Base-by-base conservation (phyloP, 164 flowering plant genomes). In the Kingdonia uniflora region DNA sequence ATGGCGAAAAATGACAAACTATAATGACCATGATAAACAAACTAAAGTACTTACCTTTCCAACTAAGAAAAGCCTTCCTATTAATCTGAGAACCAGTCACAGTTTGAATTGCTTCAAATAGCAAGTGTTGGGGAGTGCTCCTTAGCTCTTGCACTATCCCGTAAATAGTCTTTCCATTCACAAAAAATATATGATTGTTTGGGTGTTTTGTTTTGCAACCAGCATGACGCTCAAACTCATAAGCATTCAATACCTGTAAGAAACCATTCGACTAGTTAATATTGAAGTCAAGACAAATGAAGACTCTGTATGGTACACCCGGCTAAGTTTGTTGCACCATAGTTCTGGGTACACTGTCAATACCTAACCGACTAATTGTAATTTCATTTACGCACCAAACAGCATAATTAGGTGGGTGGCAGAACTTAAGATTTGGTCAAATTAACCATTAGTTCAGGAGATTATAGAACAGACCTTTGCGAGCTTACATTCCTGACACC, bases 161-260 rank as follows among this genome's bases (percentile, higher is more conserved):
- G 68, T 87, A 84, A 20, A 82, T 71, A 4, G 87, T 76, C 68
- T 84, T 86, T 39, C 95, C 95, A 57, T 83, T 86, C 62, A 78
- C 85, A 52, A 83, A 80, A 70, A 74, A 83, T 55, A 54, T 54
- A 37, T 54, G 57, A 54, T 54, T 54, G 20, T 54, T 54, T 7
- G 57, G 57, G 49, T 54, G 95, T 49, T 86, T 86, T 29, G 91
- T 78, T 59, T 75, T 81, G 77, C 80, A 69, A 65, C 81, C 76
- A 52, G 90, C 86, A 58, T 86, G 95, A 5, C 79, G 65, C 78
- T 83, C 95, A 68, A 86, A 81, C 56, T 78, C 95, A 53, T 71
- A 80, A 6, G 95, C 95, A 74, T 78, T 83, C 8, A 85, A 72
- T 35, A 64, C 79, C 89, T 85, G 54, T 45, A 57, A 6, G 14